Base-by-base conservation (phyloP, 257 asterid species). In the Paraleonurus japonicus region DNA sequence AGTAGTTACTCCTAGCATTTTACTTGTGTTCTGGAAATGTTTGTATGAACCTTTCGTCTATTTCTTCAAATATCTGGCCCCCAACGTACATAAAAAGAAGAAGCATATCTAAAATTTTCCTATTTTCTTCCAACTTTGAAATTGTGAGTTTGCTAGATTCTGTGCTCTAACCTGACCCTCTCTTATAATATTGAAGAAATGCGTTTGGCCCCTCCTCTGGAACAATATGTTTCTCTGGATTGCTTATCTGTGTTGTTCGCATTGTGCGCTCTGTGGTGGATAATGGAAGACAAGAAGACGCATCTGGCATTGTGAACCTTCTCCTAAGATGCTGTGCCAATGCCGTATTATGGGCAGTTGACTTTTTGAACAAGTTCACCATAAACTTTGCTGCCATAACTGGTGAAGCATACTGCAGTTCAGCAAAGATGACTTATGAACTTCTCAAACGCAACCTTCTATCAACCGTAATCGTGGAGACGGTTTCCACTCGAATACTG, bases 201-300 rank as follows among this genome's bases (percentile, higher is more conserved):
- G 99, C 96, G 1, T 86, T 95, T 76, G 95, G 99, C 27, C 83
- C 96, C 61, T 95, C 98, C 70, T 95, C 87, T 0, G 99, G 99
- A 78, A 95, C 98, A 19, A 71, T 92, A 78, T 95, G 97, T 75
- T 83, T 95, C 81, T 95, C 99, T 1, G 99, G 99, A 47, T 73
- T 92, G 70, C 89, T 95, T 4, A 60, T 85, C 3, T 64, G 51
- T 68, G 50, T 77, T 32, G 95, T 92, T 12, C 95, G 96, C 6
- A 8, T 89, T 12, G 87, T 95, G 26, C 96, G 99, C 16, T 76
- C 90, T 20, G 80, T 89, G 85, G 99, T 95, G 22, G 99, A 95
- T 78, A 95, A 70, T 61, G 99, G 90, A 48, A 89, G 93, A 74
- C 90, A 85, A 65, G 99, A 94, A 79, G 87, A 83, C 30, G 80